Conservation (phyloP, 768 basidiomycete genomes). For the Polyporus arcularius region DNA sequence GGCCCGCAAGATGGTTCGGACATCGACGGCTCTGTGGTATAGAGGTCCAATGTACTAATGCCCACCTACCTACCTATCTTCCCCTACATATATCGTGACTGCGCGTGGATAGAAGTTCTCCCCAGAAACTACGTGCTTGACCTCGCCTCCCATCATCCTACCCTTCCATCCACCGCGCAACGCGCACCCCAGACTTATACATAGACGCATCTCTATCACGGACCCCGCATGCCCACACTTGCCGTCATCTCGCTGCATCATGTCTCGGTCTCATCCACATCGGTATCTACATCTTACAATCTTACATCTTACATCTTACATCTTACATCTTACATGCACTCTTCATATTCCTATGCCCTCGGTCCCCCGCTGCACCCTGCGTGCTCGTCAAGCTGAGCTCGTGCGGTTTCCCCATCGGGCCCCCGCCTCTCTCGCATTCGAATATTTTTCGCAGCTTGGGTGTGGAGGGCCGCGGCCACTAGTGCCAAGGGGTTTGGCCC, state of each 20-base stretch:
- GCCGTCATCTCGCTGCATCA: neutral
- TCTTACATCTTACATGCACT: no score
- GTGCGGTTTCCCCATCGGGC: neutral
- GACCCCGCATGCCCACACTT: conserved; percentile 1
- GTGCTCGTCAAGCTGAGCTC: no score
- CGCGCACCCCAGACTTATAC: neutral
- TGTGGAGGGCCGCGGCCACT: no score
- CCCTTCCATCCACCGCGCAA: no score
- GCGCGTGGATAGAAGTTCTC: conserved; percentile 1
- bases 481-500: no score
- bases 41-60: conserved; percentile 19
- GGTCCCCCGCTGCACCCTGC: neutral
- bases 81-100: conserved; percentile 11
- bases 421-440: no score
- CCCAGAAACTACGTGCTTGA: conserved; percentile 8
- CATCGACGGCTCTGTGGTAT: conserved; percentile 15
- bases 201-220: conserved; percentile 3
- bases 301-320: no score
- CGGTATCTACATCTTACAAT: neutral
- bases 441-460: no score
- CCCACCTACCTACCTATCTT: neutral
- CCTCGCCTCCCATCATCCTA: neutral
- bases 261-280: neutral
- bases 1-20: conserved; percentile 5
- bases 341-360: neutral